Percentiles rank a stretch among this genome's conserved stretches.
phyloP scores from a whole-genome alignment of 257 asterid species.

The Cruciata laevipes region DNA sequence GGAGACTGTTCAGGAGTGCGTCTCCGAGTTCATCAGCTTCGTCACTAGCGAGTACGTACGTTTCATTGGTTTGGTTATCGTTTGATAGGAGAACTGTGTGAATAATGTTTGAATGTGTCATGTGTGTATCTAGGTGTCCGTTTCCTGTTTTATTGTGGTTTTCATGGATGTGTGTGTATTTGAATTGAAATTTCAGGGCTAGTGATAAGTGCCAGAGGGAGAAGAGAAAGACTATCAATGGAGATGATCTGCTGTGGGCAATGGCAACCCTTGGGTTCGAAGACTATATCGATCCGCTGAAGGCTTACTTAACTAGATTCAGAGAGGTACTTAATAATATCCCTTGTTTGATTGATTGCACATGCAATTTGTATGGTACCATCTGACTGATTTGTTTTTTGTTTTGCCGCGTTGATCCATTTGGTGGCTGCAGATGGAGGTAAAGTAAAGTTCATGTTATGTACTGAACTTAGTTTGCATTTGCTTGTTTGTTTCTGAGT shows the following conservation, averaged over 20 bases:
- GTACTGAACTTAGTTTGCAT: not conserved
- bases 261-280: conserved; percentile 92
- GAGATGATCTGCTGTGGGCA: conserved; percentile 88
- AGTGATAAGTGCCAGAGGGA: conserved; percentile 94
- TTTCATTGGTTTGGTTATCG: not conserved
- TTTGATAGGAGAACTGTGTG: not conserved
- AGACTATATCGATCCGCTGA: conserved; percentile 85
- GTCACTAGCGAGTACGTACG: conserved; percentile 76
- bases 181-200: conserved; percentile 45
- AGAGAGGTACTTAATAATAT: conserved; percentile 54
- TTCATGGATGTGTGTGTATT: not conserved
- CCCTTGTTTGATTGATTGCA: not conserved
- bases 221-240: conserved; percentile 81
- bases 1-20: conserved; percentile 86
- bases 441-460: conserved; percentile 37
- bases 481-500: not conserved
- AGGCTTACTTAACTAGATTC: conserved; percentile 65
- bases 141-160: not conserved
- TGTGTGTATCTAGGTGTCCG: not conserved
- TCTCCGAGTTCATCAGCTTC: conserved; percentile 81
- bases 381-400: conserved; percentile 24
- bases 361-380: conserved; percentile 4
- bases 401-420: conserved; percentile 16
- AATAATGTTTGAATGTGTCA: not conserved
- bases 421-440: conserved; percentile 73